phyloP scores from a whole-genome alignment of 805 yeast species.

The Sugiyamaella qingdaonensis region DNA sequence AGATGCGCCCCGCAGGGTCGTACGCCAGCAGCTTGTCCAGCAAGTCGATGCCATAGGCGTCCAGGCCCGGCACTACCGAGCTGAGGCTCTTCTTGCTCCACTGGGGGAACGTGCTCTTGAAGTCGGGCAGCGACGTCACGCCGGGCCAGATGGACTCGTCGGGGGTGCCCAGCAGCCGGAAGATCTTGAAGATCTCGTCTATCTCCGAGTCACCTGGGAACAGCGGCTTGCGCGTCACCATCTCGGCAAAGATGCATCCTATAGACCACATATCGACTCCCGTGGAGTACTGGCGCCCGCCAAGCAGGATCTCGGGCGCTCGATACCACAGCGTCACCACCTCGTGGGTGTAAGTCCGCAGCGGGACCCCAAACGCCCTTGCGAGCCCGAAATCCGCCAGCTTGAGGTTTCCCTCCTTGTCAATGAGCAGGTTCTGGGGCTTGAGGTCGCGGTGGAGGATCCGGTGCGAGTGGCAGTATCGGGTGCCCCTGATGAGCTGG shows the following conservation, averaged over 20 bases:
- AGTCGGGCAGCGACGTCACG: constrained; percentile 85
- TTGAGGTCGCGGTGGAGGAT: constrained; percentile 93
- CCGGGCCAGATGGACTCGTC: constrained; percentile 94
- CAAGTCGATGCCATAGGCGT: constrained; percentile 77
- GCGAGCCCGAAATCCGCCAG: constrained; percentile 94
- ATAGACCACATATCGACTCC: constrained; percentile 99
- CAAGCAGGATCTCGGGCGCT: constrained; percentile 91
- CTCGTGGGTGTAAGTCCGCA: constrained; percentile 95
- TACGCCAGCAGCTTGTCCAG: constrained; percentile 71
- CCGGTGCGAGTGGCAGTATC: constrained; percentile 91
- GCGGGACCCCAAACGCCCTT: constrained; percentile 94
- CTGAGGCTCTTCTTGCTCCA: constrained; percentile 71
- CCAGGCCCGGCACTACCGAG: constrained; percentile 73
- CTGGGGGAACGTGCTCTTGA: constrained; percentile 87
- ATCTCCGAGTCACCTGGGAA: constrained; percentile 98
- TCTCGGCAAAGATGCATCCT: constrained; percentile 96
- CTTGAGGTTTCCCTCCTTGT: constrained; percentile 91
- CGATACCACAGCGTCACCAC: constrained; percentile 98
- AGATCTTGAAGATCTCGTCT: constrained; percentile 92
- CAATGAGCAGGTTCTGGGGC: constrained; percentile 92
- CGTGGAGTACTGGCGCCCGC: constrained; percentile 95
- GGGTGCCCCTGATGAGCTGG: constrained; percentile 85
- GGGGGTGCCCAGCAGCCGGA: constrained; percentile 91
- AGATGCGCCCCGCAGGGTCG: constrained; percentile 90
- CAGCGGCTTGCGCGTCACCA: constrained; percentile 91